Conservation (phyloP, 176 grass and related monocot genomes). For the Alloteropsis semialata region DNA sequence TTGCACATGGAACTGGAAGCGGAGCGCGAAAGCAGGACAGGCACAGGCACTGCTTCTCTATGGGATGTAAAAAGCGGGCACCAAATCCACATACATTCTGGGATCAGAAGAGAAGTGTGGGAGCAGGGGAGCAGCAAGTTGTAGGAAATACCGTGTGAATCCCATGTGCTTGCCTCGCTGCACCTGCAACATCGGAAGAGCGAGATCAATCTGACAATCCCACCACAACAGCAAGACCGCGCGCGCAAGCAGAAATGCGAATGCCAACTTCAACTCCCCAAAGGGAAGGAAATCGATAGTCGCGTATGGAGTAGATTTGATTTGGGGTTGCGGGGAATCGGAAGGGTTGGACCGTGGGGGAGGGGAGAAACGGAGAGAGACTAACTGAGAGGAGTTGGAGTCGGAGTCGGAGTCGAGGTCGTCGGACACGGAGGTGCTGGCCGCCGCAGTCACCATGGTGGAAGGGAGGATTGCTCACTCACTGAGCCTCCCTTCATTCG, state of each 20-base stretch:
- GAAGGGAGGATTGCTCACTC: background rate
- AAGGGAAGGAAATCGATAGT: background rate
- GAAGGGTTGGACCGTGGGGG: background rate
- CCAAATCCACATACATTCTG: background rate
- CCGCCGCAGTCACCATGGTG: background rate
- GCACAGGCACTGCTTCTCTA: background rate
- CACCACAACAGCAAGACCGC: background rate
- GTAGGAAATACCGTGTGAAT: conserved; percentile 28
- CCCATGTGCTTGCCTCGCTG: conserved; percentile 23
- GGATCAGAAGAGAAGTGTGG: background rate
- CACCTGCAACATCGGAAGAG: background rate
- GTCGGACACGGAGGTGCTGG: background rate
- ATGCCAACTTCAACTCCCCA: background rate
- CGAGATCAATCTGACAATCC: background rate
- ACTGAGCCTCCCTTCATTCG: too few relatives aligned
- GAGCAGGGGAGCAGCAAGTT: background rate
- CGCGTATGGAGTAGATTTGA: background rate
- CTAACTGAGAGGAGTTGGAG: background rate
- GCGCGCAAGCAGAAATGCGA: background rate
- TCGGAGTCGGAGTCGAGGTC: background rate
- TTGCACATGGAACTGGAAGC: background rate
- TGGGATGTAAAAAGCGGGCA: background rate
- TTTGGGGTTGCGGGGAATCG: background rate
- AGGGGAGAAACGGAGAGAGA: background rate
- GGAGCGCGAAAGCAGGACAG: background rate